These are phyloP conservation scores for Trichoderma hamatum DNA, from an alignment of 2,329 filamentous ascomycete genomes.

Conservation along the genomic window DNA sequence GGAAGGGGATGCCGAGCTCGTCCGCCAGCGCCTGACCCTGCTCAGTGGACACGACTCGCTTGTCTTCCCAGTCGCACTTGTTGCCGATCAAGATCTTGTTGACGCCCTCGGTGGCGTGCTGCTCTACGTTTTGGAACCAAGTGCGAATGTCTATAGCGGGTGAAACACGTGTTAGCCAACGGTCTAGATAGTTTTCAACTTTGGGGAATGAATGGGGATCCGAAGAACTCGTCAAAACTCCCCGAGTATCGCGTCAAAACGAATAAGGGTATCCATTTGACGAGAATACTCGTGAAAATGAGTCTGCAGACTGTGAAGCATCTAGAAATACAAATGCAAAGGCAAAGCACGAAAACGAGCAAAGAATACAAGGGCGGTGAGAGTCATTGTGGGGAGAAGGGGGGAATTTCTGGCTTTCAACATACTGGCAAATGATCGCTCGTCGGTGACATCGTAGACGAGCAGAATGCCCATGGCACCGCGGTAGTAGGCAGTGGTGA, in stretches of 20 bases:
- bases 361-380: slow-evolving; percentile 12
- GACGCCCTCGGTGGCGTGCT: slow-evolving; percentile 96
- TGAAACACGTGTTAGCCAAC: slow-evolving; percentile 15
- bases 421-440: slow-evolving; percentile 93
- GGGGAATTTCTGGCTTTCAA: slow-evolving; percentile 24
- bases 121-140: slow-evolving; percentile 99
- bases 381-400: slow-evolving; percentile 4
- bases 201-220: background rate
- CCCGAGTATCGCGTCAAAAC: background rate
- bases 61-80: slow-evolving; percentile 99
- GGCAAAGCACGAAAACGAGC: background rate
- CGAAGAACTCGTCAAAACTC: background rate
- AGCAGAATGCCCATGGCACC: slow-evolving; percentile 96
- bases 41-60: slow-evolving; percentile 90
- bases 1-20: slow-evolving; percentile 95
- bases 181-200: background rate
- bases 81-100: slow-evolving; percentile 99
- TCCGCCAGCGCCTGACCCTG: slow-evolving; percentile 91
- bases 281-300: background rate
- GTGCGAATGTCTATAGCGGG: slow-evolving; percentile 82
- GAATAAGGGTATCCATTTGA: background rate
- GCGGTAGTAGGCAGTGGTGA: slow-evolving; percentile 98
- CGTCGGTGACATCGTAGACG: slow-evolving; percentile 98
- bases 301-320: background rate
- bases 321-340: background rate